Evolutionary conservation across 1,284 basidiomycete species (phyloP), one percentile per base, ranked within the genome.

Genomic region (Cerrena zonata): DNA sequence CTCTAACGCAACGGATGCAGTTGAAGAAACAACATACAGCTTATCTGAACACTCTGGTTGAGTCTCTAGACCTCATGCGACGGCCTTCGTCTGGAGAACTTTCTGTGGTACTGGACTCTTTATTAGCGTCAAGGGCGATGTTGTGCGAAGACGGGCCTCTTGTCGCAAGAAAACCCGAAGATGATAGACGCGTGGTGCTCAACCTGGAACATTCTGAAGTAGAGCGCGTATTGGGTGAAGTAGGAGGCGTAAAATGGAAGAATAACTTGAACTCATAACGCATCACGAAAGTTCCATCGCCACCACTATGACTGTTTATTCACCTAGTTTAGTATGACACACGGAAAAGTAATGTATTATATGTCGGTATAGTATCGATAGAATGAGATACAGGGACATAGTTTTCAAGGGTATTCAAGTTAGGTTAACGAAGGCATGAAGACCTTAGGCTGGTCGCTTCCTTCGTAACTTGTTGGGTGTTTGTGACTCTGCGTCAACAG

Each of bases 131-230:
- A 11, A 79, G 80, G n/a, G 86, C 86, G 34, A 66, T 91, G 52
- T 65, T 89, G 2, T 70, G 84, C 38, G 89, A 91, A 59, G 80
- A 84, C 37, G 82, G 82, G 0, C 66, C 70, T 2, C 67, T 69
- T 2, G 74, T 75, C 0, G 58, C 71, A 47, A 69, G 80, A 41
- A 86, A 82, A 60, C 65, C 74, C 1, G 75, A 76, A 44, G 75
- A 70, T 4, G 85, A 88, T 51, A 70, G 82, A 48, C 75, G 77
- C 53, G 69, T 89, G 4, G 64, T 86, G 49, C 68, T 91, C 21
- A 87, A 86, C 60, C 59, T 90, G 40, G 88, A 90, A 61, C 76
- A 80, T 58, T 69, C 65, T 0, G 88, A 90, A 56, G 82, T 89
- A 1, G 86, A 89, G 68, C 71, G 85, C 40, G 82, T 86, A 21